Percentiles rank a stretch among this genome's conserved stretches.
Evolutionary conservation across 2,329 filamentous ascomycete genomes (phyloP).

Genomic region (Microdochium trichocladiopsis): DNA sequence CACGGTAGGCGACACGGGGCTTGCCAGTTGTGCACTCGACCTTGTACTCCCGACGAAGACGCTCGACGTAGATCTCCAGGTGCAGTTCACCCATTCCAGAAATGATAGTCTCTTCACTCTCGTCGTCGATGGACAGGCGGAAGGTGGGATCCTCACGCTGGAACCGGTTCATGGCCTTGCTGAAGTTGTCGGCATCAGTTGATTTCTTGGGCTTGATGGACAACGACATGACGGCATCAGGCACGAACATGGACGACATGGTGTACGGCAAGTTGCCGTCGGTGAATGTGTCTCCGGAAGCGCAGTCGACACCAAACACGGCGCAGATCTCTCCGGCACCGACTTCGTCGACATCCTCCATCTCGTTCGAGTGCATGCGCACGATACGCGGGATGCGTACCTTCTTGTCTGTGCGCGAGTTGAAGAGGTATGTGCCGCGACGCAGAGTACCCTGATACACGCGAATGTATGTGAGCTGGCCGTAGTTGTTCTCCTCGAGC

Average conservation of each 20-base stretch:
- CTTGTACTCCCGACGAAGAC: conserved; percentile 92
- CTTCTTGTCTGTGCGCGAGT: conserved; percentile 90
- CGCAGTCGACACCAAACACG: conserved; percentile 96
- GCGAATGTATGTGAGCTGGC: conserved; percentile 95
- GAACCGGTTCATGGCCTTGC: conserved; percentile 97
- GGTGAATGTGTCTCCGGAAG: conserved; percentile 96
- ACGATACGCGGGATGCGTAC: conserved; percentile 96
- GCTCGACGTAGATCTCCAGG: conserved; percentile 94
- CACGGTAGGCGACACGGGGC: conserved; percentile 93
- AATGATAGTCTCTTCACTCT: conserved; percentile 95
- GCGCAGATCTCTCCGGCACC: conserved; percentile 97
- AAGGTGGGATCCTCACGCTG: conserved; percentile 98
- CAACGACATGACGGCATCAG: conserved; percentile 94
- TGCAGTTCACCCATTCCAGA: conserved; percentile 98
- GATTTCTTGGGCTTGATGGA: conserved; percentile 94
- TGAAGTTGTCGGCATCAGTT: conserved; percentile 90
- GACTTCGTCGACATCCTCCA: conserved; percentile 92
- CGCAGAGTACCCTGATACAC: conserved; percentile 90
- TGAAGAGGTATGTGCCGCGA: conserved; percentile 88
- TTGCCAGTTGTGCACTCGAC: conserved; percentile 94
- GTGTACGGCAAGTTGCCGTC: conserved; percentile 87
- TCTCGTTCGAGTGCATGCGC: conserved; percentile 98
- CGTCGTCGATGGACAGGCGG: conserved; percentile 83
- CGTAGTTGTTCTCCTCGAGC: conserved; percentile 97
- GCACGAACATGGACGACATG: conserved; percentile 98